These are phyloP conservation scores for Fusarium scirpi DNA, from an alignment of 2,329 filamentous ascomycete genomes.

Conservation along the genomic window DNA sequence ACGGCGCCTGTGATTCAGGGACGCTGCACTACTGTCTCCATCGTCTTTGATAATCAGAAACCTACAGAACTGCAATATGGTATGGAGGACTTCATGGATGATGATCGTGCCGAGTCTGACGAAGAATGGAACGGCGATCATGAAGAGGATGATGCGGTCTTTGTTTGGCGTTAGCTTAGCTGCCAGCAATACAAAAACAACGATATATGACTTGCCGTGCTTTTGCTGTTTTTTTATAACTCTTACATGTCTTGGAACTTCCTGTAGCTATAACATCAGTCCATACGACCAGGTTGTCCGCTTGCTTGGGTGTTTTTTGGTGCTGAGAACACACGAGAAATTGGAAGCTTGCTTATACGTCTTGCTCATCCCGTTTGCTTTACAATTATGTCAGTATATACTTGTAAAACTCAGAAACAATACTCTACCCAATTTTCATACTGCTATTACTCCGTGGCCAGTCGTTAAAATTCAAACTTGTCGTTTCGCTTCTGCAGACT, in stretches of 20 bases:
- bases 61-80: constrained; percentile 74
- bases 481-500: not conserved
- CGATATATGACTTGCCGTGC: not conserved
- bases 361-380: not conserved
- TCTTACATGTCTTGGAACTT: not conserved
- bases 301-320: not conserved
- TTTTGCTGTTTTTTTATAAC: not conserved
- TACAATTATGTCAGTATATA: constrained; percentile 3
- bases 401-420: not conserved
- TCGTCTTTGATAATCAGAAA: constrained; percentile 81
- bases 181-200: not conserved
- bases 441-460: constrained; percentile 9
- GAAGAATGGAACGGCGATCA: constrained; percentile 70
- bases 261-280: not conserved
- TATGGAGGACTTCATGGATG: constrained; percentile 78
- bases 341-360: not conserved
- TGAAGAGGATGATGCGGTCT: constrained; percentile 59
- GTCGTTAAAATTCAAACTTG: constrained; percentile 44
- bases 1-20: constrained; percentile 72
- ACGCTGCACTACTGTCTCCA: constrained; percentile 76
- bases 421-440: not conserved
- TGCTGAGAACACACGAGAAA: not conserved
- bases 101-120: constrained; percentile 66
- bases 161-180: constrained; percentile 44
- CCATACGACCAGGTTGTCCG: not conserved